Percentiles rank a stretch among this genome's conserved stretches.
These are phyloP conservation scores for Fusarium napiforme DNA, from an alignment of 2,329 filamentous ascomycete species.

Conservation along the genomic window DNA sequence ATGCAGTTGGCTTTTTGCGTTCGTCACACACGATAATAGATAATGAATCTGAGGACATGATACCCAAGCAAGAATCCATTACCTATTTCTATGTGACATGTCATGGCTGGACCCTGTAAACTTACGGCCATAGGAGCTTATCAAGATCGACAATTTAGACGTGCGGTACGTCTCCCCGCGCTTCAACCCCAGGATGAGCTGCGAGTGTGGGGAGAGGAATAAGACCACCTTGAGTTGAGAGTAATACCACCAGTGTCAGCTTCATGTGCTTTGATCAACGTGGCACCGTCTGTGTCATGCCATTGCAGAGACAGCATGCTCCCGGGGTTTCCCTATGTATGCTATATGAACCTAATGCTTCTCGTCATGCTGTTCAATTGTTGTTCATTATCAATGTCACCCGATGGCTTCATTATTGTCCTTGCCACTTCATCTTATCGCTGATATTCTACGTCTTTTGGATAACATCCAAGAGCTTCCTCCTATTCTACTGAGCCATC, in stretches of 20 bases:
- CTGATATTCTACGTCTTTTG: constrained; percentile 36
- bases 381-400: neutral
- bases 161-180: neutral
- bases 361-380: neutral
- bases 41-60: constrained; percentile 11
- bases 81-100: neutral
- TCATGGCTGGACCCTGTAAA: neutral
- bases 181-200: constrained; percentile 16
- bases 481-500: constrained; percentile 33
- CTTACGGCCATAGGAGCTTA: neutral
- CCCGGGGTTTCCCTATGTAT: constrained; percentile 3
- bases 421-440: constrained; percentile 38
- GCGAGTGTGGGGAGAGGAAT: constrained; percentile 40
- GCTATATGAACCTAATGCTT: neutral
- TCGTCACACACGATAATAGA: neutral
- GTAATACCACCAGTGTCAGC: constrained; percentile 20
- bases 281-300: constrained; percentile 26
- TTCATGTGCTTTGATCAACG: constrained; percentile 28
- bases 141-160: neutral
- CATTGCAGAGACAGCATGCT: constrained; percentile 5
- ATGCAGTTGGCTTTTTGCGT: neutral
- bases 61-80: neutral
- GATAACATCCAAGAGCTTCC: constrained; percentile 31
- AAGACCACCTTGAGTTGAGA: constrained; percentile 27
- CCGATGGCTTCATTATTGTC: constrained; percentile 36